These are phyloP conservation scores for Aspergillus awamori DNA, from an alignment of 2,329 filamentous ascomycete species.

Conservation along the genomic window DNA sequence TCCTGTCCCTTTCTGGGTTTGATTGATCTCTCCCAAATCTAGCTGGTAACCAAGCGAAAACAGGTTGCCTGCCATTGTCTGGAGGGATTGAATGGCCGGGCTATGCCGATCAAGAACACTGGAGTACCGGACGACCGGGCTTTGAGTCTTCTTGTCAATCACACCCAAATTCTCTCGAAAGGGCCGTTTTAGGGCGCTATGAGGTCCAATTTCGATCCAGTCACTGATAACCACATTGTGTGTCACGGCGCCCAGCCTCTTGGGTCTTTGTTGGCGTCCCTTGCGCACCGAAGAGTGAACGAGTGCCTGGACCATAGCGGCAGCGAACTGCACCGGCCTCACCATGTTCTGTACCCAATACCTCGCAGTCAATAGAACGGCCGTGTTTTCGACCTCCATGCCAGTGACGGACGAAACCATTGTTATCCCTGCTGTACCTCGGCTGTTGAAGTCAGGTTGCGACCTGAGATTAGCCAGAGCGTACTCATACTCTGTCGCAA, in stretches of 20 bases:
- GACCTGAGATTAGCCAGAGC: background rate
- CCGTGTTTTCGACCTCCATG: background rate
- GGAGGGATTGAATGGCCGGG: background rate
- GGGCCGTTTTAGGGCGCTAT: slow-evolving; percentile 19
- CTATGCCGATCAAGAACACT: background rate
- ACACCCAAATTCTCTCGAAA: background rate
- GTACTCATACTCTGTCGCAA: background rate
- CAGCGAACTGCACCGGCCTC: slow-evolving; percentile 20
- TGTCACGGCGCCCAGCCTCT: background rate
- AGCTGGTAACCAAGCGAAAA: background rate
- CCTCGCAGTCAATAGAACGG: background rate
- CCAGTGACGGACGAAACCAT: slow-evolving; percentile 10
- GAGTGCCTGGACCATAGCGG: slow-evolving; percentile 4
- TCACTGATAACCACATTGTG: background rate
- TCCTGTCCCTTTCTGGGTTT: background rate
- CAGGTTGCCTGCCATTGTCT: background rate
- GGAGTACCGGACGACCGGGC: background rate
- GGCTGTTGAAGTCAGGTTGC: background rate
- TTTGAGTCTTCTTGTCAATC: background rate
- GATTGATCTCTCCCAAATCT: background rate
- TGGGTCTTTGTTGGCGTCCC: background rate
- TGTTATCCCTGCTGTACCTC: background rate
- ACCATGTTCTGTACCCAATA: slow-evolving; percentile 26
- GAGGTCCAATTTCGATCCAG: slow-evolving; percentile 25
- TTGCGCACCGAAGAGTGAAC: background rate